Base-by-base conservation (phyloP, 352 stramenopile species). In the Globisporangium lucens region DNA sequence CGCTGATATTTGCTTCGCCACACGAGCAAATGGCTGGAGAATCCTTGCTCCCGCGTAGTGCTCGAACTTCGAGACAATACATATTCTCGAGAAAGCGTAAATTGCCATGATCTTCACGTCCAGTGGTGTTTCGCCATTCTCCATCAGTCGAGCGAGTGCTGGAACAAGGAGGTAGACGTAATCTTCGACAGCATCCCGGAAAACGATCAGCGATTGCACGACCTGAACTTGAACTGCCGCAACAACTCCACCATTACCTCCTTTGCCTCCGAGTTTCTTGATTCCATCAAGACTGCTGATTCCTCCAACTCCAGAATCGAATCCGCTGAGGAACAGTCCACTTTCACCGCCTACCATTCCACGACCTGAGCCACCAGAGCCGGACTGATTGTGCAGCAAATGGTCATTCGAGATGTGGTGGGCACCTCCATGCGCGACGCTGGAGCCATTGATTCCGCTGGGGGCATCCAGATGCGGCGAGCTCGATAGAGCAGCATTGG, bases 141-240 rank as follows among this genome's bases (percentile, higher is more conserved):
- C 96, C 68, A 95, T 89, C 9, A 99, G 76, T 41, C 97, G 95
- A 49, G 98, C 79, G 7, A 99, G 76, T 4, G 93, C 90, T 49
- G 97, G 96, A 4, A 99, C 75, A 13, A 99, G 65, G 66, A 99
- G 73, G 74, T 98, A 97, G 12, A 99, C 84, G 72, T 98, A 97
- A 56, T 98, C 94, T 17, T 94, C 85, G 4, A 99, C 87, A 0
- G 97, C 89, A 55, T 94, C 82, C 5, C 92, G 87, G 36, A 98
- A 96, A 41, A 97, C 89, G 63, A 97, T 88, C 47, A 99, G 75
- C 35, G 90, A 91, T 53, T 95, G 85, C 15, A 95, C 88, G 51
- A 95, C 83, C 69, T 94, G 86, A 7, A 90, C 83, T 67, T 95
- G 88, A 17, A 94, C 78, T 22, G 82, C 73, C 2, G 71, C 74